Percentiles rank a stretch among this genome's conserved stretches.
Evolutionary conservation across 495 filamentous ascomycete genomes (phyloP).

Genomic region (Sordaria brevicollis): DNA sequence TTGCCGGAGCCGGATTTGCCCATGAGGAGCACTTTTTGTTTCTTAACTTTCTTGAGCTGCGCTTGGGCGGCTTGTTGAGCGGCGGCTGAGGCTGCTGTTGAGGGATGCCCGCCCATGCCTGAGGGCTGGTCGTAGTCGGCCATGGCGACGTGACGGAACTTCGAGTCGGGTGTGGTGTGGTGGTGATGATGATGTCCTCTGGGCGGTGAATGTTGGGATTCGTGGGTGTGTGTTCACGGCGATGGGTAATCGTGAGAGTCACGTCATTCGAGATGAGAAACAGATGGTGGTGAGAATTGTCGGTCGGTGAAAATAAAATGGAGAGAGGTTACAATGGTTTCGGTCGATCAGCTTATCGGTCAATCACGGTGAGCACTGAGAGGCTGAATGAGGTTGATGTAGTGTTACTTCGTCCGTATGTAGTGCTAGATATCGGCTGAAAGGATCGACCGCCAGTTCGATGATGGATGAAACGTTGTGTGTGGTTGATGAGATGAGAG

Average conservation of each 20-base stretch:
- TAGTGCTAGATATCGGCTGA: not conserved
- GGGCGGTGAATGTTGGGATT: not conserved
- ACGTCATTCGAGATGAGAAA: not conserved
- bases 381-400: not conserved
- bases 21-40: slow-evolving; percentile 55
- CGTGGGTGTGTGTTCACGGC: not conserved
- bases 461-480: not conserved
- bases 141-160: not conserved
- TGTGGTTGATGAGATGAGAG: not conserved
- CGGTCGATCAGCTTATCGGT: not conserved
- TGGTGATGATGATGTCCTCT: not conserved
- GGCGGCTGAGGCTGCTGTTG: not conserved
- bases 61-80: slow-evolving; percentile 2
- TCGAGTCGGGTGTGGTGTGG: not conserved
- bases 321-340: not conserved
- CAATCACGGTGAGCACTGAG: not conserved
- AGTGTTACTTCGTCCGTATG: not conserved
- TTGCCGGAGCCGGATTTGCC: slow-evolving; percentile 99
- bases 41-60: slow-evolving; percentile 47
- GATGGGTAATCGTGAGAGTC: not conserved
- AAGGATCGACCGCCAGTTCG: not conserved
- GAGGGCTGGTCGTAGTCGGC: slow-evolving; percentile 1
- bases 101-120: not conserved
- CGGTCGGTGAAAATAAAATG: not conserved
- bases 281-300: not conserved